These are phyloP conservation scores for Cardamine chenopodiifolia DNA, from an alignment of 345 rosid species.

Conservation along the genomic window DNA sequence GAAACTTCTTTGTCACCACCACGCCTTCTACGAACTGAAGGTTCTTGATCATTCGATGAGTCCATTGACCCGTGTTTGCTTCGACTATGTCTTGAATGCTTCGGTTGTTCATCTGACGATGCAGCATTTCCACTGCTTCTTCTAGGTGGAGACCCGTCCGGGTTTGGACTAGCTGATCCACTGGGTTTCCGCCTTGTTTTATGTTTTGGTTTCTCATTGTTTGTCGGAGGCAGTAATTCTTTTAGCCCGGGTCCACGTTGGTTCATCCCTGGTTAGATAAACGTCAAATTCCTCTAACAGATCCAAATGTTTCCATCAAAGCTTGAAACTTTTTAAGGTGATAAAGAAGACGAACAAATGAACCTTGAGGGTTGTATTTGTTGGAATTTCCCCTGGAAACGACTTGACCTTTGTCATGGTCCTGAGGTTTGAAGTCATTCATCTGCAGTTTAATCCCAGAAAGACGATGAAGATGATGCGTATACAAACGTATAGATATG, in stretches of 20 bases:
- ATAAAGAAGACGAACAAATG: neutral
- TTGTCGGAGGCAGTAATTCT: slow-evolving; percentile 32
- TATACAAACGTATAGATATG: neutral
- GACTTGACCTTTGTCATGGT: slow-evolving; percentile 36
- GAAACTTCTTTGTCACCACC: slow-evolving; percentile 24
- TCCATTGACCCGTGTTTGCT: slow-evolving; percentile 38
- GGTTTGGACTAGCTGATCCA: slow-evolving; percentile 2
- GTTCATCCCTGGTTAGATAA: slow-evolving; percentile 28
- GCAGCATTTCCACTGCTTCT: slow-evolving; percentile 28
- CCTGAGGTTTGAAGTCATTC: slow-evolving; percentile 43
- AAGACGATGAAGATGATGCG: neutral
- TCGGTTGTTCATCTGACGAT: slow-evolving; percentile 31
- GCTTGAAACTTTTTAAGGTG: neutral
- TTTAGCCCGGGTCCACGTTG: slow-evolving; percentile 30
- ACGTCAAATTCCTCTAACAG: neutral
- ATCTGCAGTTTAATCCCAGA: slow-evolving; percentile 19
- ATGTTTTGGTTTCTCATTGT: slow-evolving; percentile 35
- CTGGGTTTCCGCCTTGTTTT: slow-evolving; percentile 33
- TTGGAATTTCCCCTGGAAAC: slow-evolving; percentile 43
- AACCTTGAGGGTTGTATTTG: slow-evolving; percentile 42
- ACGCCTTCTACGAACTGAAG: slow-evolving; percentile 40
- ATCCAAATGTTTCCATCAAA: neutral
- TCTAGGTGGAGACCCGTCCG: slow-evolving; percentile 30
- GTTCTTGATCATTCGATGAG: slow-evolving; percentile 34
- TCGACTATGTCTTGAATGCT: slow-evolving; percentile 35